Evolutionary conservation across 1,139 yeast species (phyloP).

Genomic region (Suhomyces bokatorum): DNA sequence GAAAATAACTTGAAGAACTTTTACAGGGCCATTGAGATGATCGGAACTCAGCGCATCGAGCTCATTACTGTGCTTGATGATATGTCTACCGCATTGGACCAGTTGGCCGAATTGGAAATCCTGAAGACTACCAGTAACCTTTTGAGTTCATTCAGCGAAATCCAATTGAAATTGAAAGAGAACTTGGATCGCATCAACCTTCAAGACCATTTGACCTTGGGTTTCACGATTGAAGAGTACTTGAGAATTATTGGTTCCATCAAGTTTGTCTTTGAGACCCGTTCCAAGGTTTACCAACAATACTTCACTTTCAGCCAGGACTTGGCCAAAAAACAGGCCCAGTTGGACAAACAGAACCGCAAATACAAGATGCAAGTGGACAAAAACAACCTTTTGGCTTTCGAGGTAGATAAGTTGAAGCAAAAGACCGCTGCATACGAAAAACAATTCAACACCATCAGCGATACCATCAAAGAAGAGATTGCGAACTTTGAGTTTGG

Average conservation of each 20-base stretch:
- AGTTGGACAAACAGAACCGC: slow-evolving; percentile 53
- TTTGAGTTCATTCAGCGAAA: slow-evolving; percentile 58
- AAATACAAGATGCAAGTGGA: slow-evolving; percentile 66
- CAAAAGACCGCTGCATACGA: slow-evolving; percentile 58
- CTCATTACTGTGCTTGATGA: slow-evolving; percentile 50
- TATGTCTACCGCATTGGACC: slow-evolving; percentile 62
- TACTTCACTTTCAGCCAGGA: slow-evolving; percentile 50
- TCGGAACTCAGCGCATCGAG: slow-evolving; percentile 76
- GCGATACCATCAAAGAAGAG: slow-evolving; percentile 67
- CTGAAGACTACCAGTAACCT: slow-evolving; percentile 65
- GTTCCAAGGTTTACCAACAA: slow-evolving; percentile 68
- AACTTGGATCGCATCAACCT: slow-evolving; percentile 75
- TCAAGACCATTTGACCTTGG: slow-evolving; percentile 85
- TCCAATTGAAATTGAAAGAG: slow-evolving; percentile 71
- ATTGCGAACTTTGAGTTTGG: slow-evolving; percentile 70
- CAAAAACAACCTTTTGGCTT: slow-evolving; percentile 51
- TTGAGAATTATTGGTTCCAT: slow-evolving; percentile 76
- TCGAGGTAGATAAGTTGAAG: slow-evolving; percentile 61
- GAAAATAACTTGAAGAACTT: slow-evolving; percentile 74
- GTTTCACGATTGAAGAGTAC: slow-evolving; percentile 87
- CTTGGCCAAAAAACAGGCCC: slow-evolving; percentile 47
- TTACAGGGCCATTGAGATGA: slow-evolving; percentile 69
- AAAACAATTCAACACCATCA: slow-evolving; percentile 58
- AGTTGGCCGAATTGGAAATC: slow-evolving; percentile 73
- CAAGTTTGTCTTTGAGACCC: slow-evolving; percentile 70